Evolutionary conservation across 768 basidiomycete species (phyloP).

Genomic region (Neoboletus magnificus): DNA sequence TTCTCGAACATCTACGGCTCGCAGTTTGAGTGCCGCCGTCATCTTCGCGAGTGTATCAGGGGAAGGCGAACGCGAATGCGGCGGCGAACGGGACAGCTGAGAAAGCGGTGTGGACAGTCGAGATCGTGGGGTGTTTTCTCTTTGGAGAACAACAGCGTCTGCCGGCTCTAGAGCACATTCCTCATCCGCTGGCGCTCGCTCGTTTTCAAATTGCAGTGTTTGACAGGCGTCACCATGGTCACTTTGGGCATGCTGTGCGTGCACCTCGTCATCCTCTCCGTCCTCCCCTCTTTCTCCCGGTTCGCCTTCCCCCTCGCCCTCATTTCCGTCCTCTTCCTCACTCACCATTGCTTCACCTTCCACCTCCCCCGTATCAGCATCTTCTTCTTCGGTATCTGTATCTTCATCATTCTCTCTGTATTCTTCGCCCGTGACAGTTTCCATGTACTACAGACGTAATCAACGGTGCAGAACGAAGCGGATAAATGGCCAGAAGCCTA

Average conservation of each 20-base stretch:
- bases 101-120: constrained; percentile 35
- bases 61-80: constrained; percentile 47
- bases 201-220: constrained; percentile 13
- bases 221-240: constrained; percentile 10
- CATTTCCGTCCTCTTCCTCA: constrained; percentile 32
- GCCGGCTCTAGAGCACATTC: not conserved
- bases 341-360: constrained; percentile 31
- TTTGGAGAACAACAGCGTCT: constrained; percentile 1
- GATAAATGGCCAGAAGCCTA: constrained; percentile 37
- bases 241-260: constrained; percentile 6
- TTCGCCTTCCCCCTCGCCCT: constrained; percentile 38
- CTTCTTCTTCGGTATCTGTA: constrained; percentile 35
- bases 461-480: constrained; percentile 16
- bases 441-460: constrained; percentile 58
- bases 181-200: not conserved
- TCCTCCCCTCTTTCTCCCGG: constrained; percentile 35
- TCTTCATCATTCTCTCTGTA: constrained; percentile 27
- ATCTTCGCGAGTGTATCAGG: constrained; percentile 42
- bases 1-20: constrained; percentile 44
- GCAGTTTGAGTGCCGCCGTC: constrained; percentile 39
- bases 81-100: constrained; percentile 50
- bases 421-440: constrained; percentile 43
- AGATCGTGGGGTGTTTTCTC: constrained; percentile 18
- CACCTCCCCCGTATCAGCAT: constrained; percentile 37
- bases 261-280: constrained; percentile 29